A percentile compares a stretch with the other conserved stretches of the same genome.
Conservation (phyloP, 2,329 filamentous ascomycete species). For the Plenodomus biglobosus region DNA sequence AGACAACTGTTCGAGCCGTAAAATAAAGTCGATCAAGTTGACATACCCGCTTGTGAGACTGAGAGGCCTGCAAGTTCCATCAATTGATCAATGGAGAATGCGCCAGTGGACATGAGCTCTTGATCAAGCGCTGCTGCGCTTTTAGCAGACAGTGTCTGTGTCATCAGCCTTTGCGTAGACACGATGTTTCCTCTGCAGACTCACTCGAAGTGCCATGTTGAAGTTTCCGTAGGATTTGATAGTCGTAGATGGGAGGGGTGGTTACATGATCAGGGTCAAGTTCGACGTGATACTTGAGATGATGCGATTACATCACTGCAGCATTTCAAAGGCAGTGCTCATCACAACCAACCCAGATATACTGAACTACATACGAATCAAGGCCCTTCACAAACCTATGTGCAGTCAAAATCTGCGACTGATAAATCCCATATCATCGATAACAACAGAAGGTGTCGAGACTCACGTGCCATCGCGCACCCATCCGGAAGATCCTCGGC, state of each 20-base stretch:
- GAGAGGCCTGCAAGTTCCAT: constrained; percentile 96
- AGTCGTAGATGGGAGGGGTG: neutral
- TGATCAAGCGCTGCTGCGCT: constrained; percentile 86
- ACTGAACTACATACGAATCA: too few species aligned
- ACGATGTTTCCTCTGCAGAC: neutral
- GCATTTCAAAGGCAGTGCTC: neutral
- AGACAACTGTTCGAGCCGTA: too few species aligned
- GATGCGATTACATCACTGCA: constrained; percentile 14
- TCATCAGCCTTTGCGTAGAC: neutral
- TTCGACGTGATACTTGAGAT: neutral
- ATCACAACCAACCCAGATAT: neutral
- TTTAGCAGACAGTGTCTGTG: constrained; percentile 82
- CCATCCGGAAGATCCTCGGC: constrained; percentile 16
- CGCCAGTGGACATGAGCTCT: constrained; percentile 86
- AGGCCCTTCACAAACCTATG: too few species aligned
- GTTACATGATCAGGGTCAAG: neutral
- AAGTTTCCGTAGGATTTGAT: neutral
- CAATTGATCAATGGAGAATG: constrained; percentile 91
- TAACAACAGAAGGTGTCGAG: too few species aligned
- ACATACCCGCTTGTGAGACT: constrained; percentile 80
- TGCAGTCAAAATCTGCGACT: too few species aligned
- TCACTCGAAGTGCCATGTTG: constrained; percentile 21
- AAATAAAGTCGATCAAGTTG: neutral
- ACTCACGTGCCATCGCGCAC: constrained; percentile 14
- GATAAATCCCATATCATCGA: too few species aligned